Evolutionary conservation across 2,329 filamentous ascomycete species (phyloP), one percentile per base, ranked within the genome.

Genomic region (Myriosclerotinia scirpicola): DNA sequence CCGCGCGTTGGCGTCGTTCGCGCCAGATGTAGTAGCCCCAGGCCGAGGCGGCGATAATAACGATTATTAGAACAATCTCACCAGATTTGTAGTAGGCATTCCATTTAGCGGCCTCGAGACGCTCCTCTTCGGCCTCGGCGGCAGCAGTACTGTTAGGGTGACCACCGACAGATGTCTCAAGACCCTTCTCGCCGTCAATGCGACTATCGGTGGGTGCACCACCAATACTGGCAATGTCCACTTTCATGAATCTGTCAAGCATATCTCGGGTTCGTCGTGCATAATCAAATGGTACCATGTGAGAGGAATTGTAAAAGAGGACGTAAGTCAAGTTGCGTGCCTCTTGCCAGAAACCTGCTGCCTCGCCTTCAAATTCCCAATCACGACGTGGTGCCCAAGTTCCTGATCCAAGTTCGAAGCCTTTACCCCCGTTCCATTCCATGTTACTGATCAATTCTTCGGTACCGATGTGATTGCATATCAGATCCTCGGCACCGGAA

Each of bases 281-380:
- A 73, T 90, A 91, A 78, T 99, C 94, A 75, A 95, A 98, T 0
- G 95, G 96, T 1, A 99, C 95, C 95, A 99, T 99, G 79, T 99
- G 95, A 60, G 91, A 96, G 20, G 92, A 88, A 78, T 99, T 96
- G 82, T 96, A 92, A 80, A 98, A 97, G 52, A 96, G 83, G 42
- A 99, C 89, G 76, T 99, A 99, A 0, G 95, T 97, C 69, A 99
- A 80, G 79, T 99, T 99, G 71, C 96, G 88, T 1, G 95, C 94
- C 77, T 93, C 87, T 78, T 99, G 96, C 83, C 94, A 99, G 75
- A 96, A 92, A 34, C 95, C 95, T 4, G 93, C 93, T 1, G 87
- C 81, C 72, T 97, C 86, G 69, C 89, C 91, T 78, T 98, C 95
- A 71, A 98, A 97, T 0, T 88, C 91, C 96, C 95, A 99, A 74